Evolutionary conservation across 1,284 basidiomycete genomes (phyloP).

Genomic region (Rhodotorula sp.): DNA sequence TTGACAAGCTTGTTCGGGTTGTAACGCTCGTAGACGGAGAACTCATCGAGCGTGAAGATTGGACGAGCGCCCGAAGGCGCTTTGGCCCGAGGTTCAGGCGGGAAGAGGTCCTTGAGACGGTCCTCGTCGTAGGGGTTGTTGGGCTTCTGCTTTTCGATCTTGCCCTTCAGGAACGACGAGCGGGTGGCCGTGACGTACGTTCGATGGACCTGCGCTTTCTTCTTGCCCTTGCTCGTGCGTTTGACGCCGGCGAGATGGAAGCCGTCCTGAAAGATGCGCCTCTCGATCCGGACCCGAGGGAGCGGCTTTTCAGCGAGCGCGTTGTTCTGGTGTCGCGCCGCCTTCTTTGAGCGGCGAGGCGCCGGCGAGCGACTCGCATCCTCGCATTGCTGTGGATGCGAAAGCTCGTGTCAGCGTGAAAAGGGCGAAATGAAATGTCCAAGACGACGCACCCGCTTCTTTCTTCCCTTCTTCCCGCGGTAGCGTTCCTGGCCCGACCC

Average conservation of each 20-base stretch:
- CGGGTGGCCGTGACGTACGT: background rate
- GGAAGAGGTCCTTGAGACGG: background rate
- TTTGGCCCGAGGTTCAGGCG: background rate
- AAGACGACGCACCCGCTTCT: too few relatives aligned
- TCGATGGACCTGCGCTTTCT: background rate
- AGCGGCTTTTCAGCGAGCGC: background rate
- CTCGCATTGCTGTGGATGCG: too few relatives aligned
- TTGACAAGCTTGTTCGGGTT: background rate
- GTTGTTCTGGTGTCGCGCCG: too few relatives aligned
- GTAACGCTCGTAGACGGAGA: background rate
- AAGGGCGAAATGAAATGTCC: too few relatives aligned
- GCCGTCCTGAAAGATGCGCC: background rate
- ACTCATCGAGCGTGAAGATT: background rate
- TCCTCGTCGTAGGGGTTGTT: conserved; percentile 6
- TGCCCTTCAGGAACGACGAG: background rate
- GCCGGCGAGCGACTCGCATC: too few relatives aligned
- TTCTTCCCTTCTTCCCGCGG: too few relatives aligned
- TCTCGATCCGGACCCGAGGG: too few relatives aligned
- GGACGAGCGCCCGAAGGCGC: background rate
- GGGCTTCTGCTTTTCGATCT: background rate
- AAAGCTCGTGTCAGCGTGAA: too few relatives aligned
- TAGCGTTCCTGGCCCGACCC: too few relatives aligned
- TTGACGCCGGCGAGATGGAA: background rate
- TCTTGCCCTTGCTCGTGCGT: background rate
- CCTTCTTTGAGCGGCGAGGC: background rate